Evolutionary conservation across 768 basidiomycete species (phyloP).

Genomic region (Phylloporus sp.): DNA sequence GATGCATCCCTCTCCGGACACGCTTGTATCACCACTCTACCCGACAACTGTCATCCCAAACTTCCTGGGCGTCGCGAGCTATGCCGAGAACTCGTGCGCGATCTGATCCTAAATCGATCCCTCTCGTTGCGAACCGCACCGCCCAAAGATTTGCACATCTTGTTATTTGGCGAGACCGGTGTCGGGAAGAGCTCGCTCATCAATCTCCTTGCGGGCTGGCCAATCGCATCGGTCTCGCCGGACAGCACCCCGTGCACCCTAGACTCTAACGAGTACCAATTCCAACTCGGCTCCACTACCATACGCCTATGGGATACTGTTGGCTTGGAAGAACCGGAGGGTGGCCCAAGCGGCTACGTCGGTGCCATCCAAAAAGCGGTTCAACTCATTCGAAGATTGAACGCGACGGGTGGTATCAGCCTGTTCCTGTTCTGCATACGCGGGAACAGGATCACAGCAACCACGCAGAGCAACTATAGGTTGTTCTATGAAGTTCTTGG

Average conservation of each 20-base stretch:
- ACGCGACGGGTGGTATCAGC: slow-evolving; percentile 32
- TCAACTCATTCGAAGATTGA: slow-evolving; percentile 32
- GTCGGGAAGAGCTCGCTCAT: slow-evolving; percentile 26
- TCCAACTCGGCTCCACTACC: slow-evolving; percentile 18
- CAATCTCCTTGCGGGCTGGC: slow-evolving; percentile 26
- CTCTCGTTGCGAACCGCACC: slow-evolving; percentile 14
- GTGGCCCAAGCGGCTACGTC: slow-evolving; percentile 16
- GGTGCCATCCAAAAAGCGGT: slow-evolving; percentile 30
- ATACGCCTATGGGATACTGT: slow-evolving; percentile 34
- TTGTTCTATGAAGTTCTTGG: slow-evolving; percentile 27
- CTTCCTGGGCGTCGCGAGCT: slow-evolving; percentile 16
- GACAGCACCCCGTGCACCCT: slow-evolving; percentile 34
- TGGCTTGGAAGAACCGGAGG: slow-evolving; percentile 30
- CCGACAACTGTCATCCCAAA: slow-evolving; percentile 19
- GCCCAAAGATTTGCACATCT: slow-evolving; percentile 28
- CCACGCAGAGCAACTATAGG: slow-evolving; percentile 22
- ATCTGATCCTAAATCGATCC: slow-evolving; percentile 13
- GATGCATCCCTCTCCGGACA: slow-evolving; percentile 33
- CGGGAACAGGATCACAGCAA: slow-evolving; percentile 33
- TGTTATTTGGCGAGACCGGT: slow-evolving; percentile 39
- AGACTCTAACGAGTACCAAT: slow-evolving; percentile 23
- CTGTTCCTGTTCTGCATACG: slow-evolving; percentile 41
- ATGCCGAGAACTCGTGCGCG: slow-evolving; percentile 18
- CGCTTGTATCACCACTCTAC: slow-evolving; percentile 37
- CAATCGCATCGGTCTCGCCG: slow-evolving; percentile 21